Percentiles rank a stretch among this genome's conserved stretches.
Evolutionary conservation across 1,139 yeast genomes (phyloP).

Genomic region (Nakaseomyces sp.): DNA sequence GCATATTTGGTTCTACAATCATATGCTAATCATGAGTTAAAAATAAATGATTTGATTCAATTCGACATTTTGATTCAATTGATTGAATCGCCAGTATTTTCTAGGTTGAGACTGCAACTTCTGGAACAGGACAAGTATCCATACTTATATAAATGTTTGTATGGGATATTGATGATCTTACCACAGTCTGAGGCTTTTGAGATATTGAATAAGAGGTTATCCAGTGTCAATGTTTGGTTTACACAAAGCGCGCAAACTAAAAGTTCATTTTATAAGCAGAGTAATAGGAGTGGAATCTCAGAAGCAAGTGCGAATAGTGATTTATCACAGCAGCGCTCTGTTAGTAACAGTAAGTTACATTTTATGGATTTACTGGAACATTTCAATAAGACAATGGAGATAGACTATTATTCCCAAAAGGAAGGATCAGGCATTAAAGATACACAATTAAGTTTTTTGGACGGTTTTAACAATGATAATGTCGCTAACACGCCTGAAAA

Average conservation of each 20-base stretch:
- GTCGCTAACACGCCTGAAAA: background rate
- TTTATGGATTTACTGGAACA: conserved; percentile 24
- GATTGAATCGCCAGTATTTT: conserved; percentile 81
- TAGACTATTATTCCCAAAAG: conserved; percentile 9
- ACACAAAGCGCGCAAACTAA: conserved; percentile 14
- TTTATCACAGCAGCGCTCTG: conserved; percentile 16
- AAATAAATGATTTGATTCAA: conserved; percentile 63
- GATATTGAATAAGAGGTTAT: conserved; percentile 66
- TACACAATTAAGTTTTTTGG: background rate
- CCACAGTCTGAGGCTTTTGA: conserved; percentile 95
- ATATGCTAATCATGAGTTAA: conserved; percentile 60
- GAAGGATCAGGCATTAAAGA: conserved; percentile 5
- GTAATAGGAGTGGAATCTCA: conserved; percentile 9
- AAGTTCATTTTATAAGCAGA: conserved; percentile 10
- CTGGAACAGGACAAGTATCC: conserved; percentile 82
- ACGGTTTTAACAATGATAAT: background rate
- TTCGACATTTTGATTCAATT: conserved; percentile 74
- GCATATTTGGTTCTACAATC: conserved; percentile 74
- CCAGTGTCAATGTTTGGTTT: conserved; percentile 30
- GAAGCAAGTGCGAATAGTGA: conserved; percentile 12
- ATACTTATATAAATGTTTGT: conserved; percentile 74
- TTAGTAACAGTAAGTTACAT: conserved; percentile 19
- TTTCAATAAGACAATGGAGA: conserved; percentile 21
- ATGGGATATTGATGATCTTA: conserved; percentile 85
- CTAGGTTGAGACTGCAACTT: conserved; percentile 75